Evolutionary conservation across 192 early-diverging fungal genomes (phyloP), one percentile per base, ranked within the genome.

Genomic region (Dissophora ornata): DNA sequence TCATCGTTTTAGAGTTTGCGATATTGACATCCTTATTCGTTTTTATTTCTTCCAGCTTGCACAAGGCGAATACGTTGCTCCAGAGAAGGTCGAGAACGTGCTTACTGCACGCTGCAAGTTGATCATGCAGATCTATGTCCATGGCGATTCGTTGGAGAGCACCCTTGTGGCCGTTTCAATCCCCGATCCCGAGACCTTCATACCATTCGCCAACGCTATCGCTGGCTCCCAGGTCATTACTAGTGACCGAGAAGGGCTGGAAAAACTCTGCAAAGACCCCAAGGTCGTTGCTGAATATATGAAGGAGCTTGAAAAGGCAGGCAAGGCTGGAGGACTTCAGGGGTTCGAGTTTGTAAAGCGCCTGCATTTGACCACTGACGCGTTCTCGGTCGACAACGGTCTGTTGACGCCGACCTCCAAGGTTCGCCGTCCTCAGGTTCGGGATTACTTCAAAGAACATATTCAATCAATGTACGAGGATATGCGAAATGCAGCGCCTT

Each of bases 1-100:
- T n/a, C n/a, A n/a, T n/a, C n/a, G n/a, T n/a, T n/a, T n/a, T n/a
- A 0, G 21, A 0, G 6, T 1, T n/a, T 24, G 24, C 0, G 7
- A 4, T 1, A 53, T 4, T 16, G 30, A 19, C 18, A 0, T 4
- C 15, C 36, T 33, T 15, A 3, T 18, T 36, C 3, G 0, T 22
- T 15, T 62, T 62, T 34, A 0, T 36, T 21, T 11, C 22, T 30
- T 30, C 16, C 6, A 71, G 79, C 33, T 74, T 7, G 52, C 58
- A 11, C 90, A 93, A 77, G 94, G 94, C 48, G 93, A 94, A 80
- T 97, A 95, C 67, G 84, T 98, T 69, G 93, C 95, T 1, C 94
- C 95, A 18, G 96, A 98, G 64, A 95, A 95, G 32, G 57, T 71
- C 21, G 69, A 71, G 38, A 63, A 63, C 41, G 12, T 32, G 8